These are phyloP conservation scores for Rheum nobile DNA, from an alignment of 148 eudicot species.

Conservation along the genomic window DNA sequence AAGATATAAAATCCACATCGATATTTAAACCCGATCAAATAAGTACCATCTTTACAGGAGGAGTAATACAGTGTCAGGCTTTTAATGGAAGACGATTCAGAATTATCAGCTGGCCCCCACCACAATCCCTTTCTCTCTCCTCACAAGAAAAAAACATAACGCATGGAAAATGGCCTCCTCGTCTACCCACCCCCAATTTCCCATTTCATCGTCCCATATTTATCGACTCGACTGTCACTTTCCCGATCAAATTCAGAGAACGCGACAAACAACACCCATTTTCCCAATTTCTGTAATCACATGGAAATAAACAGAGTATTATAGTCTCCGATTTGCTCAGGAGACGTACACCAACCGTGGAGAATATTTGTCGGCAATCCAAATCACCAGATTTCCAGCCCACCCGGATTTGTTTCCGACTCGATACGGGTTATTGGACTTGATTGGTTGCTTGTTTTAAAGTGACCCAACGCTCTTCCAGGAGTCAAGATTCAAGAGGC, in stretches of 20 bases:
- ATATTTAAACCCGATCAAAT: too few species aligned
- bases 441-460: background rate
- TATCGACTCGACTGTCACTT: background rate
- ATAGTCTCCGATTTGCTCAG: background rate
- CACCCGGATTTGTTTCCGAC: background rate
- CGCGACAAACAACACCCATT: background rate
- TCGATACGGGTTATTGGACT: background rate
- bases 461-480: conserved; percentile 4
- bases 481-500: conserved; percentile 3
- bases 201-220: background rate
- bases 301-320: background rate
- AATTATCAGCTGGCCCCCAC: conserved; percentile 1
- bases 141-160: background rate
- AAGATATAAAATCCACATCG: too few species aligned
- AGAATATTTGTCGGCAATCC: background rate
- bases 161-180: background rate
- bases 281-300: background rate
- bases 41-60: too few species aligned
- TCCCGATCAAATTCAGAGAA: background rate
- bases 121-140: background rate
- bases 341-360: background rate
- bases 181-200: background rate
- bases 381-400: background rate
- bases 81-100: background rate
- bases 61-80: background rate